These are phyloP conservation scores for Alternaria gaisen DNA, from an alignment of 2,329 filamentous ascomycete genomes.

Conservation along the genomic window DNA sequence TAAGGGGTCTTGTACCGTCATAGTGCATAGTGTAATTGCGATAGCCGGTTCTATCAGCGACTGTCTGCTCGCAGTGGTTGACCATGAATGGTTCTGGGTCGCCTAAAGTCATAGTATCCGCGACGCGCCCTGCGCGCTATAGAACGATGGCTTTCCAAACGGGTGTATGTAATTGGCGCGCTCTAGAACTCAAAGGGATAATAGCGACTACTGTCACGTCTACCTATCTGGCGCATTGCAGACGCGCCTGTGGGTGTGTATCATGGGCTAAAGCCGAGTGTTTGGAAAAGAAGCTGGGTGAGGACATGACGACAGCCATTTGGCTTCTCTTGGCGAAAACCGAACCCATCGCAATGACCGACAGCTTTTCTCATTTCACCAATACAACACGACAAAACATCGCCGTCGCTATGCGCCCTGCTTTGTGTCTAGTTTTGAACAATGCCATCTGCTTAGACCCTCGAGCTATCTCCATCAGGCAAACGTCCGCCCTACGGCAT, in stretches of 20 bases:
- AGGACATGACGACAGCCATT: background rate
- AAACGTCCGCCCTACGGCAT: background rate
- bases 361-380: background rate
- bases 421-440: background rate
- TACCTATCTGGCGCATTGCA: background rate
- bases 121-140: background rate
- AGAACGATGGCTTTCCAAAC: background rate
- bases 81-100: constrained; percentile 12
- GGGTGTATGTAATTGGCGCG: background rate
- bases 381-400: background rate
- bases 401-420: background rate
- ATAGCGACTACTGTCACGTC: too few relatives aligned
- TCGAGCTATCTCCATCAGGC: background rate
- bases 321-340: background rate
- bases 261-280: background rate
- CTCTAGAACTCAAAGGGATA: background rate
- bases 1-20: background rate
- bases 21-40: constrained; percentile 1
- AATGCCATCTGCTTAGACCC: background rate
- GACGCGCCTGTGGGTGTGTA: background rate
- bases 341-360: background rate
- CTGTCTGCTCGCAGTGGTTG: constrained; percentile 9
- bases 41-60: background rate
- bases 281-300: background rate
- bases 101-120: constrained; percentile 2